A percentile compares a stretch with the other conserved stretches of the same genome.
Conservation (phyloP, 345 rosid genomes). For the Gynandropsis gynandra region DNA sequence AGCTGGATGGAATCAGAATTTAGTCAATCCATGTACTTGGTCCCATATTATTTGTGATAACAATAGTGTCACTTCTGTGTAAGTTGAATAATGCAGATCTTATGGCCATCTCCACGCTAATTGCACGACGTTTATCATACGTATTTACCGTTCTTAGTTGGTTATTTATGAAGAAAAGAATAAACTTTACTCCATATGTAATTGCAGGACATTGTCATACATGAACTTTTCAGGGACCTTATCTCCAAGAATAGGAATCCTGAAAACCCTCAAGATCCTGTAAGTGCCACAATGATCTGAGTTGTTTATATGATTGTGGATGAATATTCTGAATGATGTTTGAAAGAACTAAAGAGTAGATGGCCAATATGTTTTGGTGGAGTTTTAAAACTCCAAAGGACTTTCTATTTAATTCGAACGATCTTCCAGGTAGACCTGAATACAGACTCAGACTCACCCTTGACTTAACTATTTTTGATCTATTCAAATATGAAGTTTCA, state of each 20-base stretch:
- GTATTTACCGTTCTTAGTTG: neutral
- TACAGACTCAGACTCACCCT: too few species aligned
- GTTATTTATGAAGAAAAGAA: neutral
- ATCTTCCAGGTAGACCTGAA: too few species aligned
- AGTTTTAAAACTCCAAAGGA: too few species aligned
- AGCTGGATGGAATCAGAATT: constrained; percentile 72
- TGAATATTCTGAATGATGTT: too few species aligned
- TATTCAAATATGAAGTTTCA: too few species aligned
- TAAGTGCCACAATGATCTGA: constrained; percentile 27
- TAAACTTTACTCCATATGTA: neutral
- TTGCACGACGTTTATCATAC: too few species aligned
- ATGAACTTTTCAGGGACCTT: constrained; percentile 77
- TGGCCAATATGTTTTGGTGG: too few species aligned
- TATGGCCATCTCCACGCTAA: too few species aligned
- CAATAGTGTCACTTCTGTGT: constrained; percentile 60
- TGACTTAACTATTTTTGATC: too few species aligned
- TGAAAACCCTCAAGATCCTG: constrained; percentile 64
- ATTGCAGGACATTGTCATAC: constrained; percentile 68
- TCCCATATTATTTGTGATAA: constrained; percentile 55
- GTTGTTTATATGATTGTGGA: too few species aligned
- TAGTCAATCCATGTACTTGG: constrained; percentile 97
- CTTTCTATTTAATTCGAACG: too few species aligned
- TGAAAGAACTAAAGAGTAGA: too few species aligned
- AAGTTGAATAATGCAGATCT: constrained; percentile 20
- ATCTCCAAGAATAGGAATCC: constrained; percentile 60